Evolutionary conservation across 352 stramenopile species (phyloP).

Genomic region (Globisporangium uncinulatum): DNA sequence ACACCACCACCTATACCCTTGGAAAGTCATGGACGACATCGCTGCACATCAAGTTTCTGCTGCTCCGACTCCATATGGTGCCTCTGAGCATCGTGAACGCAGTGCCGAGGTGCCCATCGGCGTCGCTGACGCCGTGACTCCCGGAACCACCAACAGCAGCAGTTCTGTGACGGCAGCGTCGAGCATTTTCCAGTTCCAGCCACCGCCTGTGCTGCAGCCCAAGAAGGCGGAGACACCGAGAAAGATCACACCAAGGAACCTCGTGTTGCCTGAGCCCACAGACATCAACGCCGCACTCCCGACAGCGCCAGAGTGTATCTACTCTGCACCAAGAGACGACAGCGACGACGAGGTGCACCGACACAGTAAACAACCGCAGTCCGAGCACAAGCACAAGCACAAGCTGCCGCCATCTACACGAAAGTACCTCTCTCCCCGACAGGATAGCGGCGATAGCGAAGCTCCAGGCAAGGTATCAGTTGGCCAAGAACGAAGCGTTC

Average conservation of each 20-base stretch:
- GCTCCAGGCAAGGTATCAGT: neutral
- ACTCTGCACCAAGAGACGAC: neutral
- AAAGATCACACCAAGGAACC: constrained; percentile 27
- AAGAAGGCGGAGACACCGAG: constrained; percentile 16
- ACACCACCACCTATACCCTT: too few relatives aligned
- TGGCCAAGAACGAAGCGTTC: neutral
- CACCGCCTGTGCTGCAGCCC: constrained; percentile 11
- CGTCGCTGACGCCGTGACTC: neutral
- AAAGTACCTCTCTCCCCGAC: constrained; percentile 7
- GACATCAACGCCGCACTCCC: constrained; percentile 8
- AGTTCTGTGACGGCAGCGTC: neutral
- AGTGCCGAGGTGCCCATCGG: neutral
- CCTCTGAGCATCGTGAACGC: neutral
- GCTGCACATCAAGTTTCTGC: too few relatives aligned
- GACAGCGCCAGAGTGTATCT: neutral
- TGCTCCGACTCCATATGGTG: neutral
- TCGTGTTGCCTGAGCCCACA: constrained; percentile 30
- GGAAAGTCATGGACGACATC: too few relatives aligned
- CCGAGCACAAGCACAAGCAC: neutral
- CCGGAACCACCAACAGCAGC: neutral
- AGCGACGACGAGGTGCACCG: constrained; percentile 1
- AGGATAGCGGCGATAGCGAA: neutral
- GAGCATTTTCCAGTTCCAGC: constrained; percentile 37
- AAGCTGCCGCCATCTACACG: constrained; percentile 4
- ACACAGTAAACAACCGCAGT: constrained; percentile 1